A percentile compares a stretch with the other conserved stretches of the same genome.
These are phyloP conservation scores for Leishmania major DNA, from an alignment of 208 protist species.

Conservation along the genomic window DNA sequence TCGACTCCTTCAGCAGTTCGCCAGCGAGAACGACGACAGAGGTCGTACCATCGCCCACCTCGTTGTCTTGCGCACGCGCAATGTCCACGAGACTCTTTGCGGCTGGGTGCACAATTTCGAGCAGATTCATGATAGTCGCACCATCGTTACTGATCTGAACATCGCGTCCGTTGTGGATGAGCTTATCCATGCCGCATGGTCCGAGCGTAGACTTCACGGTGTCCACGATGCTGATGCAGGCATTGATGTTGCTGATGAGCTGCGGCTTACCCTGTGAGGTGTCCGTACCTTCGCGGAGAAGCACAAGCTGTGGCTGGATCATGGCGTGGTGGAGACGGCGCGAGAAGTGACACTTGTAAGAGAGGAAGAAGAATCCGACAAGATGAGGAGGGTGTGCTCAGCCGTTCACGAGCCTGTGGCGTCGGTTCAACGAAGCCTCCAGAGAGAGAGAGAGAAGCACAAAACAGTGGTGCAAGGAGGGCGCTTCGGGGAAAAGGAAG, in stretches of 20 bases:
- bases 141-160: conserved; percentile 99
- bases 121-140: conserved; percentile 99
- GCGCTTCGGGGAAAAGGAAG: not conserved
- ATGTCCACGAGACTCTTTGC: conserved; percentile 99
- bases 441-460: not conserved
- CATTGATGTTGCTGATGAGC: conserved; percentile 99
- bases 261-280: conserved; percentile 99
- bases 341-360: conserved; percentile 15
- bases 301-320: conserved; percentile 98
- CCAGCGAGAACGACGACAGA: conserved; percentile 99
- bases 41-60: conserved; percentile 99
- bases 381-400: not conserved
- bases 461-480: not conserved
- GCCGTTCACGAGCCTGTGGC: not conserved
- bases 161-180: conserved; percentile 96
- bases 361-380: not conserved
- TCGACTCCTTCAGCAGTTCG: conserved; percentile 98
- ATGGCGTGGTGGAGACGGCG: conserved; percentile 38
- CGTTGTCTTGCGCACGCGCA: conserved; percentile 97
- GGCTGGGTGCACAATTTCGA: conserved; percentile 99
- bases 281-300: conserved; percentile 99
- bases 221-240: conserved; percentile 96
- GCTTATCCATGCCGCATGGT: conserved; percentile 99
- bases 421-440: not conserved
- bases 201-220: conserved; percentile 96